Evolutionary conservation across 306 rosid genomes (phyloP), one percentile per base, ranked within the genome.

Genomic region (Prinsepia uniflora): DNA sequence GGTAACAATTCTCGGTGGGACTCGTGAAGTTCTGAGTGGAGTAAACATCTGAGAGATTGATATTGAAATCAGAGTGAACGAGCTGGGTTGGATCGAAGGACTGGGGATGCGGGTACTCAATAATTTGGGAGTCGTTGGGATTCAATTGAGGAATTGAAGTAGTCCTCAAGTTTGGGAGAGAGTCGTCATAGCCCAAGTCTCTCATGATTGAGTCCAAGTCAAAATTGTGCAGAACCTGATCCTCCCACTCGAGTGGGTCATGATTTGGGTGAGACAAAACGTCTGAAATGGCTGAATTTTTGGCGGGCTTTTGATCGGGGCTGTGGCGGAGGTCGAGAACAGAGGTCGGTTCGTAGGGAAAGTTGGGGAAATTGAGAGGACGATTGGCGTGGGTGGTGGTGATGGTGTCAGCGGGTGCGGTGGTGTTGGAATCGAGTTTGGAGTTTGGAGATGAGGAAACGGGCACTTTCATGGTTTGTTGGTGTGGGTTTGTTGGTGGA

Each of bases 131-230:
- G 7, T 81, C 85, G 53, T 8, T 57, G 44, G 64, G 64, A 19
- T 70, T 76, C 30, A 78, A 58, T 40, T 61, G 67, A 0, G 62
- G 48, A 69, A 49, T 67, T 42, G 36, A 24, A 30, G 12, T 18
- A 41, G 15, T 18, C 46, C 77, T 82, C 42, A 83, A 70, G 19
- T 79, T 65, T 41, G 83, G 72, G 8, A 40, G 72, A 0, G 90
- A 72, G 48, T 92, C 98, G 9, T 92, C 92, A 58, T 84, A 78
- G 8, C 88, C 95, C 73, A 90, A 67, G 67, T 92, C 98, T 61
- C 72, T 86, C 84, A 88, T 84, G 83, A 92, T 81, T 22, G 92
- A 79, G 56, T 92, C 96, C 98, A 96, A 92, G 18, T 92, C 98
- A 22, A 87, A 71, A 68, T 65, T 79, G 13, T 91, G 92, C 70